phyloP scores from a whole-genome alignment of 2,329 filamentous ascomycete species.

The Purpureocillium lavendulum region DNA sequence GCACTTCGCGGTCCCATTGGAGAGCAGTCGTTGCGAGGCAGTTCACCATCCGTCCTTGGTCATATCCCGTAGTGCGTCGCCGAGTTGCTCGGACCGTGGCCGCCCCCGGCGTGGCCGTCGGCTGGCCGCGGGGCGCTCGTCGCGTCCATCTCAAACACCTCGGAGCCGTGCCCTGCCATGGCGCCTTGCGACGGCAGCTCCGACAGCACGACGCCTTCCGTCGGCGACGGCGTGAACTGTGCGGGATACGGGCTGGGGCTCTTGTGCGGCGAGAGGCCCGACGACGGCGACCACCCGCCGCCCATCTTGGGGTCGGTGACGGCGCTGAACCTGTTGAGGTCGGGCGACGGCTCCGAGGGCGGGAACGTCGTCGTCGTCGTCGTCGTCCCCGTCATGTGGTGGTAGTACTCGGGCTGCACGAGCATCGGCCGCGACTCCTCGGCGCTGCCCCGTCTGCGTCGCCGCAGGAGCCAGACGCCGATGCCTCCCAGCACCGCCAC shows the following conservation, averaged over 20 bases:
- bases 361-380: conserved; percentile 10
- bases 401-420: conserved; percentile 7
- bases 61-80: neutral
- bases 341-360: conserved; percentile 13
- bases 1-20: too few relatives aligned
- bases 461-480: conserved; percentile 17
- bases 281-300: conserved; percentile 5
- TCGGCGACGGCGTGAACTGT: conserved; percentile 7
- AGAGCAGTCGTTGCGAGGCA: too few relatives aligned
- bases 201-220: conserved; percentile 7
- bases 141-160: conserved; percentile 11
- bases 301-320: conserved; percentile 8
- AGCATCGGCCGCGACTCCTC: conserved; percentile 24
- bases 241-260: conserved; percentile 4
- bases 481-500: conserved; percentile 15
- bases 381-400: conserved; percentile 8
- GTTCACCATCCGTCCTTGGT: too few relatives aligned
- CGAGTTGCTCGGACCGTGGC: too few relatives aligned
- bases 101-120: too few relatives aligned
- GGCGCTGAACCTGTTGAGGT: conserved; percentile 1
- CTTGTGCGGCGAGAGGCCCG: neutral
- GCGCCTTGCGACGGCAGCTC: conserved; percentile 5
- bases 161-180: neutral
- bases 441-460: conserved; percentile 12
- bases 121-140: neutral